These are phyloP conservation scores for Auxenochlorella protothecoides DNA, from an alignment of 139 green algal genomes.

Conservation along the genomic window DNA sequence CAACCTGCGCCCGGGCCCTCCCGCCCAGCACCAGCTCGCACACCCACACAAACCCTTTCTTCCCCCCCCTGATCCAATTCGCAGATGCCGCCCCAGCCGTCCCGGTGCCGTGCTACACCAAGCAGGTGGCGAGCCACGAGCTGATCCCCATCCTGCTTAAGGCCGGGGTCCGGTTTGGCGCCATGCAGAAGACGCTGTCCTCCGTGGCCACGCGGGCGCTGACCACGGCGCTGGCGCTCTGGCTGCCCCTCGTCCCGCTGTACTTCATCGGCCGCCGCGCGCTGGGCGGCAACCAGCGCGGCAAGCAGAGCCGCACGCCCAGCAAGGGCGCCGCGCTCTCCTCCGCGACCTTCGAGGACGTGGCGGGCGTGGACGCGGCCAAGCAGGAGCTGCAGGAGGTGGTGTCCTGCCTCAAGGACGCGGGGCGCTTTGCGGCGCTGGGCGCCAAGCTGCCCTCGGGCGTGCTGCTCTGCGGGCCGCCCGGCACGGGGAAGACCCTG, in stretches of 20 bases:
- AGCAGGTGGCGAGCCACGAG: no score
- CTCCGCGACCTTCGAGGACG: slow-evolving; percentile 53
- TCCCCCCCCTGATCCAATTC: no score
- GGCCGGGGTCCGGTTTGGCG: no score
- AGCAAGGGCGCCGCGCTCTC: no score
- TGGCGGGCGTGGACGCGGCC: slow-evolving; percentile 71
- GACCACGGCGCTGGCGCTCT: slow-evolving; percentile 41
- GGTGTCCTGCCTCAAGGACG: slow-evolving; percentile 75
- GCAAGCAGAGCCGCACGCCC: no score
- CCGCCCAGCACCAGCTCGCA: no score
- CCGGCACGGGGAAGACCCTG: slow-evolving; percentile 79
- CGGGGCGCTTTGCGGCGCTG: slow-evolving; percentile 52
- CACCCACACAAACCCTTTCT: no score
- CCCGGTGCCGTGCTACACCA: no score
- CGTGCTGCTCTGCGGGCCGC: slow-evolving; percentile 64
- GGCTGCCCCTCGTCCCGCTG: slow-evolving; percentile 76
- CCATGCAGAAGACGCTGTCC: no score
- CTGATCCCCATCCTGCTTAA: no score
- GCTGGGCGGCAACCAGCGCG: slow-evolving; percentile 25
- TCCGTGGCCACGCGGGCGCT: slow-evolving; percentile 8
- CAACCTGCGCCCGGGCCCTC: no score
- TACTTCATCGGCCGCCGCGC: slow-evolving; percentile 56
- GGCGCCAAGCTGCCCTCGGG: slow-evolving; percentile 60
- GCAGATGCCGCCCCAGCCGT: no score
- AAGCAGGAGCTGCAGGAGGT: slow-evolving; percentile 80